These are phyloP conservation scores for Candida nemodendra DNA, from an alignment of 805 yeast species.

Conservation along the genomic window DNA sequence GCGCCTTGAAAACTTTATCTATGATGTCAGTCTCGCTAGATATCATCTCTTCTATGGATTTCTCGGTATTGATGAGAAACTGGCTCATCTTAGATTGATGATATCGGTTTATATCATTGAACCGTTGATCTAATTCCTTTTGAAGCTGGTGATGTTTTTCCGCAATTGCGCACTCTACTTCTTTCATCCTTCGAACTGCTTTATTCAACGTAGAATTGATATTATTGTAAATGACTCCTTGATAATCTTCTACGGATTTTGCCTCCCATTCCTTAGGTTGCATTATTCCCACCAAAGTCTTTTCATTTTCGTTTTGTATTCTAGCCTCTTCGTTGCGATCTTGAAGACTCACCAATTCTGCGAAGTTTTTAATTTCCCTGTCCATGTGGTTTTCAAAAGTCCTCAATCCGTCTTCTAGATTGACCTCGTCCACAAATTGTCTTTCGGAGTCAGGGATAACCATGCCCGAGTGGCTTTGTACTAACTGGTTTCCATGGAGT, in stretches of 20 bases:
- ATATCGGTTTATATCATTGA: constrained; percentile 9
- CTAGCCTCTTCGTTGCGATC: neutral
- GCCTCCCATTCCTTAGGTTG: constrained; percentile 1
- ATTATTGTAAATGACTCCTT: constrained; percentile 1
- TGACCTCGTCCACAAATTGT: constrained; percentile 1
- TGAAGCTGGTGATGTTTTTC: constrained; percentile 13
- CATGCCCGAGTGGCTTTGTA: neutral
- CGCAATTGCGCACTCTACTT: constrained; percentile 13
- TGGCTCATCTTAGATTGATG: constrained; percentile 15
- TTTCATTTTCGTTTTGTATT: constrained; percentile 3
- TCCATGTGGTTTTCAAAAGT: constrained; percentile 3
- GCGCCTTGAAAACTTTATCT: constrained; percentile 12
- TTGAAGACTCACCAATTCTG: constrained; percentile 1
- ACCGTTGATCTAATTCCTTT: constrained; percentile 13
- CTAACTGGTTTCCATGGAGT: too few species aligned
- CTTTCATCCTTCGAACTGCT: constrained; percentile 13
- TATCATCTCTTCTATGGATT: constrained; percentile 11
- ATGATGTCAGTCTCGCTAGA: constrained; percentile 11
- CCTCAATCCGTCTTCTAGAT: neutral
- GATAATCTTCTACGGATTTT: constrained; percentile 1
- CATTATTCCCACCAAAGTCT: constrained; percentile 3
- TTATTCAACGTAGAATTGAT: constrained; percentile 12
- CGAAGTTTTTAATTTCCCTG: constrained; percentile 2
- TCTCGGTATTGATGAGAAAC: constrained; percentile 13
- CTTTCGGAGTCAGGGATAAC: neutral